Evolutionary conservation across 2,329 filamentous ascomycete genomes (phyloP), one percentile per base, ranked within the genome.

Genomic region (Venturia oleaginea): DNA sequence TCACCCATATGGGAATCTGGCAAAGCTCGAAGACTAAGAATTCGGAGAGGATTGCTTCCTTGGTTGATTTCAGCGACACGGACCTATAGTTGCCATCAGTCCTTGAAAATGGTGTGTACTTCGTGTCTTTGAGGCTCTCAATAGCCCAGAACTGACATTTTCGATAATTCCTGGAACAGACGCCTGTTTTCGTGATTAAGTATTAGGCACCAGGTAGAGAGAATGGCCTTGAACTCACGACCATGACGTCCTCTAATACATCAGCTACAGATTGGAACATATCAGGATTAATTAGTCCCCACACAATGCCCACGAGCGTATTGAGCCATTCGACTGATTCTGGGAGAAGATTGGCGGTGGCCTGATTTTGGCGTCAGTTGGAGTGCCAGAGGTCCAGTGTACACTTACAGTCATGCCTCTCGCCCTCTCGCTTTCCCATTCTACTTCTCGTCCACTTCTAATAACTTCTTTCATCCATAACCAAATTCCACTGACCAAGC

Each of bases 271-370:
- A 85, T n/a, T 85, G 80, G 74, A 99, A 94, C 89, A 97, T 95
- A 54, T 97, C 93, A 0, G 94, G 93, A 71, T 97, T 95, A 68
- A 97, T 87, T 4, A 97, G 79, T 0, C 91, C 90, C 94, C 94
- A 99, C 54, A 94, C 82, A 51, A 96, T 84, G 1, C 84, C 85
- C 4, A 97, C 76, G 61, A 94, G 84, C 0, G 90, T 92, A 74
- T 99, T 99, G 84, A 99, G 88, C 94, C 94, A 97, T 73, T 84
- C 80, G 7, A 96, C 92, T 0, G 90, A 95, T 76, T 97, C 93
- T 0, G 93, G 93, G 7, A 97, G 88, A 34, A 97, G 79, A 71
- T 97, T 97, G 37, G 88, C 86, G 2, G 90, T 91, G 0, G 93
- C 91, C 74, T 86, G 27, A 15, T 30, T 55, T 27, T n/a, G 8